Conservation (phyloP, 352 stramenopile genomes). For the Pythium insidiosum region DNA sequence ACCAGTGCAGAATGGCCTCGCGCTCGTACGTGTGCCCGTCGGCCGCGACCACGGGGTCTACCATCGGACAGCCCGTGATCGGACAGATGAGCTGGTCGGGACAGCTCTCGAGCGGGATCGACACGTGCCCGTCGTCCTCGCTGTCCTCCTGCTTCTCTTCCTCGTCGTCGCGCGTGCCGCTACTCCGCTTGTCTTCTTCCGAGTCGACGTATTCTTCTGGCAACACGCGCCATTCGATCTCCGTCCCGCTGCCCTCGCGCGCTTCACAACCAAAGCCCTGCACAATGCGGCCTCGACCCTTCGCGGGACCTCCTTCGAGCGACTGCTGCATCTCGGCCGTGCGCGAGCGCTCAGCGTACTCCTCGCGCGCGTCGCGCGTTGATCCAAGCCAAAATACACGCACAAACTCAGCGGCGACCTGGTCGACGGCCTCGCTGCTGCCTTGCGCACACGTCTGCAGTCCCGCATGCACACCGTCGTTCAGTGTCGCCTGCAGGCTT, state of each 20-base stretch:
- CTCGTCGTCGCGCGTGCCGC: background rate
- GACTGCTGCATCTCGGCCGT: conserved; percentile 27
- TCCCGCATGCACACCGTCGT: conserved; percentile 29
- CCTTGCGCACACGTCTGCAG: conserved; percentile 26
- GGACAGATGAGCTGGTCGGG: conserved; percentile 82
- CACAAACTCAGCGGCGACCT: conserved; percentile 48
- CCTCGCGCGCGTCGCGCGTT: background rate
- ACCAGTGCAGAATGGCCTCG: conserved; percentile 90
- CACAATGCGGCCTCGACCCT: conserved; percentile 40
- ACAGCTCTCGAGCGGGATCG: conserved; percentile 1
- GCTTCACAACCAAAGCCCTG: conserved; percentile 19
- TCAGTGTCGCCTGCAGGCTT: conserved; percentile 25
- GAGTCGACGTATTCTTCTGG: conserved; percentile 1
- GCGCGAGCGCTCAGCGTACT: conserved; percentile 6
- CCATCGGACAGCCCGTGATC: conserved; percentile 94
- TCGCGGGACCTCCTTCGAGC: conserved; percentile 31
- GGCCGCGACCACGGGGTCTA: conserved; percentile 93
- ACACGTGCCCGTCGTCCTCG: conserved; percentile 5
- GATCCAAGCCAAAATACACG: conserved; percentile 37
- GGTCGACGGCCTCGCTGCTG: conserved; percentile 28
- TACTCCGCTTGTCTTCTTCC: conserved; percentile 1
- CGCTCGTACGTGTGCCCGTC: conserved; percentile 98
- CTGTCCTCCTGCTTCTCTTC: background rate
- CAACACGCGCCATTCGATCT: conserved; percentile 6
- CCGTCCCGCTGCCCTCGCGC: conserved; percentile 4